A percentile compares a stretch with the other conserved stretches of the same genome.
Evolutionary conservation across 768 basidiomycete genomes (phyloP).

Genomic region (Phylloporus rhodoxanthus): DNA sequence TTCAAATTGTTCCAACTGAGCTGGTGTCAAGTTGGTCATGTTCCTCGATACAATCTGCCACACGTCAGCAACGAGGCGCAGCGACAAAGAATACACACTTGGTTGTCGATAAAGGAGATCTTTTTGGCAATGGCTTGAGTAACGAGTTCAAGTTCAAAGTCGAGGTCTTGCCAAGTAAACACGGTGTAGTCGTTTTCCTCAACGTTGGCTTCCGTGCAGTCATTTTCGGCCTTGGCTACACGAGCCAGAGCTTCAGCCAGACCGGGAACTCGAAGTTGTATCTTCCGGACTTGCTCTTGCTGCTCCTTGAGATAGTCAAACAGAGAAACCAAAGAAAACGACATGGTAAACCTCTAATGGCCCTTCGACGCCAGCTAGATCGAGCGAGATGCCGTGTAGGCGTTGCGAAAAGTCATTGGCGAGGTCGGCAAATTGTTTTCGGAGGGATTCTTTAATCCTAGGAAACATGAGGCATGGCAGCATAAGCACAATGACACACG

Average conservation of each 20-base stretch:
- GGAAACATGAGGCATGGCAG: not conserved
- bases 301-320: conserved; percentile 49
- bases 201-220: conserved; percentile 81
- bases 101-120: conserved; percentile 95
- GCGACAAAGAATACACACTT: conserved; percentile 44
- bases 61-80: too few relatives aligned
- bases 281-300: conserved; percentile 56
- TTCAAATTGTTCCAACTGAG: conserved; percentile 94
- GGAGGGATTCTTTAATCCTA: conserved; percentile 77
- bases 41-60: conserved; percentile 85
- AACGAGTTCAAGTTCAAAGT: conserved; percentile 82
- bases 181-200: conserved; percentile 97
- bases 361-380: conserved; percentile 70
- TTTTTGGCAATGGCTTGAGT: conserved; percentile 80
- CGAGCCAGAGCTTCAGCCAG: conserved; percentile 52
- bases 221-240: conserved; percentile 62
- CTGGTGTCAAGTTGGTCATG: conserved; percentile 91
- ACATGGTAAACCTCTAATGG: conserved; percentile 55
- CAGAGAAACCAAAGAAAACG: conserved; percentile 3
- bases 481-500: conserved; percentile 26
- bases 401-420: conserved; percentile 73
- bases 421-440: conserved; percentile 70
- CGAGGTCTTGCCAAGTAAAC: conserved; percentile 81
- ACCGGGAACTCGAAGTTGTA: conserved; percentile 62
- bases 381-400: conserved; percentile 59